A percentile compares a stretch with the other conserved stretches of the same genome.
phyloP scores from a whole-genome alignment of 768 basidiomycete genomes.

The Pisolithus microcarpus region DNA sequence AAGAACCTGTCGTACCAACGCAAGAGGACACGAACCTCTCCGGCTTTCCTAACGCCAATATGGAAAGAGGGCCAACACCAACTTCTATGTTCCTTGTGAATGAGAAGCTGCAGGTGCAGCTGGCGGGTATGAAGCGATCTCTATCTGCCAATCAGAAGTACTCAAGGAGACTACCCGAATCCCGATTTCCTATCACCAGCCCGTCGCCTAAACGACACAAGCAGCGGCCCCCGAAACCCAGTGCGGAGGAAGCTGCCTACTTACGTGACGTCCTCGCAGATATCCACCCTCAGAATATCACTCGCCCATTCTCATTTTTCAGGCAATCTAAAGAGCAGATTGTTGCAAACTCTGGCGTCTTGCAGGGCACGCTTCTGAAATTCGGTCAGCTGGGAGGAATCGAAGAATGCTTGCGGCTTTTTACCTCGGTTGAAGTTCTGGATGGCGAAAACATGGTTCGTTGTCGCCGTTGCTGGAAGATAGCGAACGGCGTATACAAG shows the following conservation, averaged over 20 bases:
- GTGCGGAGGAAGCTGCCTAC: slow-evolving; percentile 55
- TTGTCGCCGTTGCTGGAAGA: slow-evolving; percentile 92
- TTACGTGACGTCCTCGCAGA: slow-evolving; percentile 65
- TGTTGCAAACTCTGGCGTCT: slow-evolving; percentile 16
- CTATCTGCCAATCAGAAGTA: slow-evolving; percentile 15
- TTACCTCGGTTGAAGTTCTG: slow-evolving; percentile 88
- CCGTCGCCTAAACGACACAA: slow-evolving; percentile 30
- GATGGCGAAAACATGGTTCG: slow-evolving; percentile 95
- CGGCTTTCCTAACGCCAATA: slow-evolving; percentile 2
- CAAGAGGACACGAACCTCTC: slow-evolving; percentile 3
- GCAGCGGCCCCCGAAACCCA: slow-evolving; percentile 47
- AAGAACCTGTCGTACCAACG: slow-evolving; percentile 4
- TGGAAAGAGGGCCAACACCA: slow-evolving; percentile 14
- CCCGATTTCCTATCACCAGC: slow-evolving; percentile 19
- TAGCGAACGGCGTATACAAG: slow-evolving; percentile 59
- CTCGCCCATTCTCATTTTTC: slow-evolving; percentile 46
- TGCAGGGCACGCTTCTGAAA: neutral
- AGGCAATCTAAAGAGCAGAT: slow-evolving; percentile 31
- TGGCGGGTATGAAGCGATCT: slow-evolving; percentile 21
- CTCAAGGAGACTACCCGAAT: slow-evolving; percentile 10
- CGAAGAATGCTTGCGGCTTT: slow-evolving; percentile 78
- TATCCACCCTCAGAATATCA: slow-evolving; percentile 35
- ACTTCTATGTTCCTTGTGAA: slow-evolving; percentile 21
- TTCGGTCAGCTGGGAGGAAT: slow-evolving; percentile 40
- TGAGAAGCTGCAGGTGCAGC: slow-evolving; percentile 18